Percentiles rank a stretch among this genome's conserved stretches.
Conservation (phyloP, 2,329 filamentous ascomycete genomes). For the Curvularia sp. region DNA sequence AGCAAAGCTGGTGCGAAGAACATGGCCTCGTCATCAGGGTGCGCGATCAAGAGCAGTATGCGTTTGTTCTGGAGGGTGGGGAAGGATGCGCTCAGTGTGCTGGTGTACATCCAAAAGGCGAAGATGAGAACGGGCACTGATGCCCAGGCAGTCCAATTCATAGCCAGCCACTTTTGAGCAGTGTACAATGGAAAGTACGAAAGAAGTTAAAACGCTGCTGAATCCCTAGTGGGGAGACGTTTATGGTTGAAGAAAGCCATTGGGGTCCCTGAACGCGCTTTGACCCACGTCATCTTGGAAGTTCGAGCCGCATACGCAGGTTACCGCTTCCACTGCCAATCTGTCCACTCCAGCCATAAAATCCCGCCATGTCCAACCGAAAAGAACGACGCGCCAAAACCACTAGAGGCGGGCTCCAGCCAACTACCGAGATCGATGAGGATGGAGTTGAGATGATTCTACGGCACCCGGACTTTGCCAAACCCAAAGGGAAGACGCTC, state of each 20-base stretch:
- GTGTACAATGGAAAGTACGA: background rate
- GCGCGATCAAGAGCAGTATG: conserved; percentile 91
- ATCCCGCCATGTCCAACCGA: conserved; percentile 50
- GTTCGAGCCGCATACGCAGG: conserved; percentile 31
- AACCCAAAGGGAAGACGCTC: conserved; percentile 70
- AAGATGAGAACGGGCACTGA: conserved; percentile 53
- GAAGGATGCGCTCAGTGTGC: conserved; percentile 58
- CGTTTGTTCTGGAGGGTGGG: conserved; percentile 79
- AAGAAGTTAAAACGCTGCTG: background rate
- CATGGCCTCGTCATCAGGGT: conserved; percentile 99
- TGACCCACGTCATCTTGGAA: conserved; percentile 24
- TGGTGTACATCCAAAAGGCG: conserved; percentile 57
- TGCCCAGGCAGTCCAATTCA: conserved; percentile 52
- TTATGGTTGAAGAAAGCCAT: background rate
- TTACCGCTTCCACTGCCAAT: conserved; percentile 16
- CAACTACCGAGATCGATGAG: conserved; percentile 45
- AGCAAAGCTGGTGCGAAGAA: conserved; percentile 93
- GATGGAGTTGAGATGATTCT: conserved; percentile 66
- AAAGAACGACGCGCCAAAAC: conserved; percentile 53
- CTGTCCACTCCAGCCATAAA: conserved; percentile 5
- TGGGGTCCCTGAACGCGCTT: conserved; percentile 19
- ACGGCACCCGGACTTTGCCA: conserved; percentile 71
- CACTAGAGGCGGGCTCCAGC: conserved; percentile 47
- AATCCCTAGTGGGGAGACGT: background rate
- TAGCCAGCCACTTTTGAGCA: conserved; percentile 23